Evolutionary conservation across 2,329 filamentous ascomycete genomes (phyloP), one percentile per base, ranked within the genome.

Genomic region (Meredithiella fracta): DNA sequence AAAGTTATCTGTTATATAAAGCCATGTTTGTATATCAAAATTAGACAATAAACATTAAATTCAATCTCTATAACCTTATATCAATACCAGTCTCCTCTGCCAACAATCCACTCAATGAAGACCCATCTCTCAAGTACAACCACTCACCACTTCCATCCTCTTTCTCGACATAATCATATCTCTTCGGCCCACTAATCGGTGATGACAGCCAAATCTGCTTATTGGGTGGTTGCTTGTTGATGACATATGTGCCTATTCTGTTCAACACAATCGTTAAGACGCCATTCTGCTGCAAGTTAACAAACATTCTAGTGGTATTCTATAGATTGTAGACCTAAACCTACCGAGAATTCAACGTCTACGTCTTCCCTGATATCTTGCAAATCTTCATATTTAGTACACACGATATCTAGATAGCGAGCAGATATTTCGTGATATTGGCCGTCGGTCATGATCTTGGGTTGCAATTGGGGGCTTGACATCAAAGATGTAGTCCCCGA

Each of bases 171-270:
- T 86, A 98, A 68, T 97, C 90, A 72, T 84, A 98, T 58, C 91
- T 83, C 71, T 96, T 96, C 14, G 92, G 92, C 0, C 92, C 92
- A 4, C 86, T 90, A 55, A 88, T 73, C 3, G 92, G 92, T 47
- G 88, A 94, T 38, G 87, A 92, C 49, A 97, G 80, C 92, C 92
- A 98, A 65, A 98, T 95, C 67, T 85, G 92, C 74, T 89, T 92
- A 75, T 96, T 97, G 20, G 91, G 89, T 0, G 92, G 92, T 69
- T 98, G 92, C 70, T 98, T 98, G 78, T 98, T 98, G 71, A 98
- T 78, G 59, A 98, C 86, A 66, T 94, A 98, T 29, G 80, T 91
- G 60, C 90, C 89, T 53, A 80, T 73, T 11, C 75, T 72, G 1
- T 80, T 79, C 62, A 86, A 79, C 5, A 72, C 75, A 64, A 97